Evolutionary conservation across 2,329 filamentous ascomycete species (phyloP), one percentile per base, ranked within the genome.

Genomic region (Epichloe glyceriae): DNA sequence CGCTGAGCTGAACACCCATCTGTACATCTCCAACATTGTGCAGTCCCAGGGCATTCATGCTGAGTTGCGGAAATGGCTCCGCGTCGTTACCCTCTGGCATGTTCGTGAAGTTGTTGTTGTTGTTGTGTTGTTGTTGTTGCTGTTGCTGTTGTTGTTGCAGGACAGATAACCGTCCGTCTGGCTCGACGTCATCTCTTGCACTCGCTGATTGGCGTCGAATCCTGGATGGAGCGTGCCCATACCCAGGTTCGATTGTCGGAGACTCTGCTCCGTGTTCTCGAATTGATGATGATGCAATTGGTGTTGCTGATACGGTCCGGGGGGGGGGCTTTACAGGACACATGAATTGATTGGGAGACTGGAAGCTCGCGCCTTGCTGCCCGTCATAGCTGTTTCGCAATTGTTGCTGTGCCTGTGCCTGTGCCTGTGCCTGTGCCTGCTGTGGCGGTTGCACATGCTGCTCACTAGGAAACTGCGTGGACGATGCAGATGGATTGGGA

Each of bases 41-140:
- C 34, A 68, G 54, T 10, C 65, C 65, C 12, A 66, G 56, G 11
- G 60, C 60, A 42, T 67, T 62, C 54, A 67, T 35, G 17, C 37
- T 35, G 4, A 42, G 55, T 41, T 62, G 56, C 12, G 57, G 53
- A 42, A 67, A 69, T 39, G 63, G 58, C 43, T 67, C 65, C 40
- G 66, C 33, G 12, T 57, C 60, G 47, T 52, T 57, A 42, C 52
- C 58, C 40, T 53, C 58, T 5, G 57, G 52, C 47, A 65, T 56
- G 12, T 51, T 30, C 54, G 63, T 58, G 47, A 60, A 67, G 20
- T 55, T 53, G 17, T 54, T 53, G 10, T 53, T 40, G 2, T n/a
- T 15, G 43, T 1, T n/a, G 12, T 33, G 10, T 53, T 40, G 2
- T n/a, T 15, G 43, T 1, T n/a, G 12, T 33, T 44, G 22, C 33